Evolutionary conservation across 345 rosid species (phyloP).

Genomic region (Hevea brasiliensis): DNA sequence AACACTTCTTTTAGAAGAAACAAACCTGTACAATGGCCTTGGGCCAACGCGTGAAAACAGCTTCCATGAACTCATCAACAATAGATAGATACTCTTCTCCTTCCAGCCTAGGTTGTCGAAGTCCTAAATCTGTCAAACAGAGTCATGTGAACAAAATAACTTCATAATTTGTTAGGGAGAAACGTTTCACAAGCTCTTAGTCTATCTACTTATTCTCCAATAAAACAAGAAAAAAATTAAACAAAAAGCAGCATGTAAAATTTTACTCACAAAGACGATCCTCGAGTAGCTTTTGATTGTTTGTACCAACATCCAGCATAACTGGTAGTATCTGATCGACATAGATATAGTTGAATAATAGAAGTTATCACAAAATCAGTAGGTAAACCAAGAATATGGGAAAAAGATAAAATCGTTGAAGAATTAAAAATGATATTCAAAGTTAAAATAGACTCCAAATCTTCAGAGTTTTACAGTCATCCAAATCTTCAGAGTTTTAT

Average conservation of each 20-base stretch:
- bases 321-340: conserved; percentile 75
- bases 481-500: neutral
- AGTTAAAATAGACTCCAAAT: neutral
- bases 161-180: conserved; percentile 12
- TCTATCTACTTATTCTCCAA: conserved; percentile 11
- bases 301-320: conserved; percentile 95
- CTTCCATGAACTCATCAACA: conserved; percentile 98
- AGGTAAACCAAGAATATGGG: conserved; percentile 13
- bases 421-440: conserved; percentile 7
- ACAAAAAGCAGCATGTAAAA: neutral
- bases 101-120: conserved; percentile 86
- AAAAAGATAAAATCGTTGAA: neutral
- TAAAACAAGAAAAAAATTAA: neutral
- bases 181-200: conserved; percentile 13
- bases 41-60: conserved; percentile 90
- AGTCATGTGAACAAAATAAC: conserved; percentile 18
- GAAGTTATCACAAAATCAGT: conserved; percentile 10
- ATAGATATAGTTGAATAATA: conserved; percentile 16
- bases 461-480: neutral
- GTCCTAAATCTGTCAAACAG: conserved; percentile 73
- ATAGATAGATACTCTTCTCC: conserved; percentile 86
- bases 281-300: conserved; percentile 83
- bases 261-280: conserved; percentile 79
- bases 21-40: conserved; percentile 92
- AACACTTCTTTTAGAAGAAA: conserved; percentile 18